Evolutionary conservation across 2,329 filamentous ascomycete genomes (phyloP).

Genomic region (Neoascochyta sp.): DNA sequence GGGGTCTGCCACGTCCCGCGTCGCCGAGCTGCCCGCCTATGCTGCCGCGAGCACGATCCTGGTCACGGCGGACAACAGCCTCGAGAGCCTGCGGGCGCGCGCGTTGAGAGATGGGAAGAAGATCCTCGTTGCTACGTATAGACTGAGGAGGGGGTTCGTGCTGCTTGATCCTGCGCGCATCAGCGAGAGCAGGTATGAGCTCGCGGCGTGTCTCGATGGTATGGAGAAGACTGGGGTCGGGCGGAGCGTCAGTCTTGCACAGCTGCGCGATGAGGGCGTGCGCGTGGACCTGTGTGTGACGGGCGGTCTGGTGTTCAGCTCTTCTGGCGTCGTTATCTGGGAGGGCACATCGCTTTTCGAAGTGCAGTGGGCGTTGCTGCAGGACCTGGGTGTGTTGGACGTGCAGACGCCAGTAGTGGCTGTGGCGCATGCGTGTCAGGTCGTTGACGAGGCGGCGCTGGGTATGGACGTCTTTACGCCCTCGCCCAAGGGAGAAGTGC

Average conservation of each 20-base stretch:
- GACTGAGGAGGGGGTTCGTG: conserved; percentile 43
- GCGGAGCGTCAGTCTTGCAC: conserved; percentile 30
- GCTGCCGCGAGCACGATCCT: conserved; percentile 33
- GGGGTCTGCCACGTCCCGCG: conserved; percentile 26
- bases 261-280: conserved; percentile 30
- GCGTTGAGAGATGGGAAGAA: conserved; percentile 43
- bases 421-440: conserved; percentile 44
- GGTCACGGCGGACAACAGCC: conserved; percentile 45
- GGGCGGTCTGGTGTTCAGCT: conserved; percentile 42
- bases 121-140: conserved; percentile 43
- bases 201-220: conserved; percentile 43
- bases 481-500: conserved; percentile 39
- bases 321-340: conserved; percentile 40
- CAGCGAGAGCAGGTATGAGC: conserved; percentile 19
- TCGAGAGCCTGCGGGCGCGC: conserved; percentile 41
- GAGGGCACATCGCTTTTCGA: conserved; percentile 45
- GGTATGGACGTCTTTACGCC: conserved; percentile 20
- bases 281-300: conserved; percentile 40
- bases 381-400: conserved; percentile 30
- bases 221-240: conserved; percentile 44
- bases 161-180: conserved; percentile 40
- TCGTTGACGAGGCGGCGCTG: conserved; percentile 32
- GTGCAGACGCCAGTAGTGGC: conserved; percentile 28
- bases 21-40: conserved; percentile 36
- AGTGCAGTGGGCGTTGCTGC: conserved; percentile 44